Percentiles rank a stretch among this genome's conserved stretches.
Conservation (phyloP, 352 stramenopile genomes). For the Peronosclerospora sorghi region DNA sequence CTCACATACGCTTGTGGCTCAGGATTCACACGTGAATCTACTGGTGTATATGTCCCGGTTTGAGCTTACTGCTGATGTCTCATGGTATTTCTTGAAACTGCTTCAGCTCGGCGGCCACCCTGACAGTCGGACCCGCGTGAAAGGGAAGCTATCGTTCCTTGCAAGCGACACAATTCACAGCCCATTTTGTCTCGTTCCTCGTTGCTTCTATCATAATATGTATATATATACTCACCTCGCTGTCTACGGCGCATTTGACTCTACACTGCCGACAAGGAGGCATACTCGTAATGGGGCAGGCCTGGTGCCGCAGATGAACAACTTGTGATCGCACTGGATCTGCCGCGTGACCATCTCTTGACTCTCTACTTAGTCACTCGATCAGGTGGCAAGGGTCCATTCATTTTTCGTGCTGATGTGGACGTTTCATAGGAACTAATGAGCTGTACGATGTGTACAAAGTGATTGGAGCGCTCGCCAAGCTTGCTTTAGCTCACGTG, state of each 20-base stretch:
- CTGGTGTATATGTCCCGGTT: slow-evolving; percentile 84
- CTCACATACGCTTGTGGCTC: slow-evolving; percentile 48
- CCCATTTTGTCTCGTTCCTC: slow-evolving; percentile 75
- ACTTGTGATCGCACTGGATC: slow-evolving; percentile 60
- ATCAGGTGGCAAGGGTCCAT: slow-evolving; percentile 71
- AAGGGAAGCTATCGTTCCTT: slow-evolving; percentile 77
- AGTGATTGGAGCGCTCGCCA: slow-evolving; percentile 66
- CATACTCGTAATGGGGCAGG: slow-evolving; percentile 70
- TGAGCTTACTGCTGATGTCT: slow-evolving; percentile 59
- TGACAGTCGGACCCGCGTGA: slow-evolving; percentile 50
- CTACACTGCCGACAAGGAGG: slow-evolving; percentile 44
- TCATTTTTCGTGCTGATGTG: slow-evolving; percentile 76
- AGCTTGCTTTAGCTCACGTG: slow-evolving; percentile 78
- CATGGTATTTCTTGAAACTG: slow-evolving; percentile 78
- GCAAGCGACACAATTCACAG: slow-evolving; percentile 73
- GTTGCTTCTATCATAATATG: no score
- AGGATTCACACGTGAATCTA: slow-evolving; percentile 72
- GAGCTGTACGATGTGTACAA: slow-evolving; percentile 87
- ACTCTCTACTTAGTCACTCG: slow-evolving; percentile 52
- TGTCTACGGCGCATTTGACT: slow-evolving; percentile 58
- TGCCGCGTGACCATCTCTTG: slow-evolving; percentile 46
- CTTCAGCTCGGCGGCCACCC: slow-evolving; percentile 63
- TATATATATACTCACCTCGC: slow-evolving; percentile 78
- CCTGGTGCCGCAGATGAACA: slow-evolving; percentile 71
- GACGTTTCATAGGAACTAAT: slow-evolving; percentile 78